Percentiles rank a stretch among this genome's conserved stretches.
Evolutionary conservation across 2,329 filamentous ascomycete species (phyloP).

Genomic region (Neurospora sp.): DNA sequence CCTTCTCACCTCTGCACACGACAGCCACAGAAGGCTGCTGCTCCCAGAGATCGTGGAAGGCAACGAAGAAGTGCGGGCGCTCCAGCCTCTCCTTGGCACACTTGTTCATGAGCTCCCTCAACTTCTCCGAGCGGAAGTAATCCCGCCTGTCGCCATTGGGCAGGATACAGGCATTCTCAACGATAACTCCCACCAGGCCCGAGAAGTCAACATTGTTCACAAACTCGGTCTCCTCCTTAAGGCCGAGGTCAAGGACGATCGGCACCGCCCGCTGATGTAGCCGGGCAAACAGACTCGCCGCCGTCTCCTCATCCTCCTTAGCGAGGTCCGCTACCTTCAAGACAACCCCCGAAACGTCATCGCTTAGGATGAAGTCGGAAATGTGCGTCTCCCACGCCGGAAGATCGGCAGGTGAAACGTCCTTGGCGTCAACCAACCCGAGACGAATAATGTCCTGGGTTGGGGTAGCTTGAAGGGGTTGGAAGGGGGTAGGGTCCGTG

Average conservation of each 20-base stretch:
- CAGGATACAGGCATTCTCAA: constrained; percentile 32
- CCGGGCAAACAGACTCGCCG: neutral
- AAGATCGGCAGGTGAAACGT: neutral
- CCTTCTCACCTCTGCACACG: constrained; percentile 26
- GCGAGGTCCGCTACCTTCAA: constrained; percentile 7
- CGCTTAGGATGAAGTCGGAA: constrained; percentile 4
- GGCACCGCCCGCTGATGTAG: constrained; percentile 4
- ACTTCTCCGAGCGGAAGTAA: constrained; percentile 30
- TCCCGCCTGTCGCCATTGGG: constrained; percentile 30
- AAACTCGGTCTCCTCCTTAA: constrained; percentile 14
- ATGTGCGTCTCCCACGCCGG: constrained; percentile 1
- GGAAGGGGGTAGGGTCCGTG: neutral
- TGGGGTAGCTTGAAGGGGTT: neutral
- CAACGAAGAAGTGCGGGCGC: constrained; percentile 27
- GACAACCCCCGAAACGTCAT: constrained; percentile 9
- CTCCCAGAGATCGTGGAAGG: constrained; percentile 27
- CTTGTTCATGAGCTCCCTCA: constrained; percentile 23
- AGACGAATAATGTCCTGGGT: neutral
- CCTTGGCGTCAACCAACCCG: constrained; percentile 3
- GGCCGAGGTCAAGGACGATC: constrained; percentile 3
- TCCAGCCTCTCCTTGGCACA: constrained; percentile 22
- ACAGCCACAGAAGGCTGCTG: constrained; percentile 23
- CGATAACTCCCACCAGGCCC: constrained; percentile 27
- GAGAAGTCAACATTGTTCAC: constrained; percentile 20
- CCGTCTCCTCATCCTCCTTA: neutral